Evolutionary conservation across 306 rosid species (phyloP).

Genomic region (Castanopsis chinensis): DNA sequence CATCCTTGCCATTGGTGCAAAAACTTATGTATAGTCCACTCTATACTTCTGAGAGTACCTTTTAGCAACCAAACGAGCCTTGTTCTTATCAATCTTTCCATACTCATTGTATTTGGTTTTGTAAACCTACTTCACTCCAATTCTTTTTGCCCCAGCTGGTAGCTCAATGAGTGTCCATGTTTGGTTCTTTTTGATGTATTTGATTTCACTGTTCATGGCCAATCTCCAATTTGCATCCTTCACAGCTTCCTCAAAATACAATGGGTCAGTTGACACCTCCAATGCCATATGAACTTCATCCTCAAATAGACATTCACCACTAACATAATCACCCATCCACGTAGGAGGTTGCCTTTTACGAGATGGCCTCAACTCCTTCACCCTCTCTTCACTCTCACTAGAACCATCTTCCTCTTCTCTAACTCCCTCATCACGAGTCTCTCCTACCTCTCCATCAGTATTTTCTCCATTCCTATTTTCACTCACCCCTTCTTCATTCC

Average conservation of each 20-base stretch:
- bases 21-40: conserved; percentile 7
- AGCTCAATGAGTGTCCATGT: not conserved
- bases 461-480: conserved; percentile 1
- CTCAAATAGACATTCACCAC: conserved; percentile 14
- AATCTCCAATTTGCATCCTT: conserved; percentile 2
- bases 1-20: conserved; percentile 9
- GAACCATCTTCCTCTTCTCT: conserved; percentile 16
- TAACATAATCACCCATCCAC: conserved; percentile 16
- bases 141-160: not conserved
- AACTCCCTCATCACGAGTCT: conserved; percentile 1
- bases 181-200: not conserved
- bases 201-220: conserved; percentile 2
- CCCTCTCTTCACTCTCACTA: conserved; percentile 3
- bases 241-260: not conserved
- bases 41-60: not conserved
- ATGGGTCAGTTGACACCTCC: not conserved
- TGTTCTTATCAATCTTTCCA: not conserved
- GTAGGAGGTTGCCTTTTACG: not conserved
- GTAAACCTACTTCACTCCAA: conserved; percentile 12
- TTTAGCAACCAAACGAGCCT: not conserved
- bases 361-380: conserved; percentile 11
- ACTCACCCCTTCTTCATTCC: conserved; percentile 2
- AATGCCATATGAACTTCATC: conserved; percentile 16
- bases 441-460: conserved; percentile 15
- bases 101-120: conserved; percentile 3